phyloP scores from a whole-genome alignment of 805 yeast species.

The Zygoascus biomembranicola region DNA sequence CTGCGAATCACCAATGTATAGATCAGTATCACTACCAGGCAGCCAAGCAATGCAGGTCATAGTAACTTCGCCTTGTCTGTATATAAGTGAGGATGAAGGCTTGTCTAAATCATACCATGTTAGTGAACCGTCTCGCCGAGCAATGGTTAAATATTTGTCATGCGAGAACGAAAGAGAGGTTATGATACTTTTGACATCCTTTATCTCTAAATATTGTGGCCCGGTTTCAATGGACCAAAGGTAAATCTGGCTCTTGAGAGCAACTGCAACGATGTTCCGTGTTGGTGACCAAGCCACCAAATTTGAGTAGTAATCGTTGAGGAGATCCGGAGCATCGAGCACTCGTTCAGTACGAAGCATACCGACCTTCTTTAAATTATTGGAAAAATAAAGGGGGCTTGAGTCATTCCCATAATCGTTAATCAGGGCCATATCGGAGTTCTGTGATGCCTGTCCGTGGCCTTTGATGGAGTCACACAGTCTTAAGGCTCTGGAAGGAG shows the following conservation, averaged over 20 bases:
- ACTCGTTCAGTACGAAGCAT: conserved; percentile 26
- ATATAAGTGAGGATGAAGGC: conserved; percentile 24
- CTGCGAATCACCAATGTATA: conserved; percentile 56
- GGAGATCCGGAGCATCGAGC: conserved; percentile 57
- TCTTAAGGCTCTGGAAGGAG: not conserved
- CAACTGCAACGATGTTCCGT: conserved; percentile 53
- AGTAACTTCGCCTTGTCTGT: conserved; percentile 32
- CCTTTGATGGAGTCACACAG: not conserved
- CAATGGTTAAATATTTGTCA: conserved; percentile 13
- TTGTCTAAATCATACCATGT: conserved; percentile 23
- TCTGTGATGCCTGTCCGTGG: not conserved
- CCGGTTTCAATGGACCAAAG: conserved; percentile 51
- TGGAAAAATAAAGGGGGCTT: not conserved
- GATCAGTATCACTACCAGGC: conserved; percentile 28
- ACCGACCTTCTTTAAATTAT: not conserved
- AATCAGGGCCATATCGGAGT: not conserved
- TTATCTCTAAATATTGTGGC: conserved; percentile 33
- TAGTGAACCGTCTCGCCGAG: conserved; percentile 14
- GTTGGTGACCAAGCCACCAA: conserved; percentile 59
- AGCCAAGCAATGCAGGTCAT: conserved; percentile 55
- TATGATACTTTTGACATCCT: conserved; percentile 4
- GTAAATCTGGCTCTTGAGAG: conserved; percentile 47
- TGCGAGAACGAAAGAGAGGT: conserved; percentile 9
- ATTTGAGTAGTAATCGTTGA: conserved; percentile 70
- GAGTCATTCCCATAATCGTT: not conserved